These are phyloP conservation scores for Nemania sp. DNA, from an alignment of 2,329 filamentous ascomycete species.

Conservation along the genomic window DNA sequence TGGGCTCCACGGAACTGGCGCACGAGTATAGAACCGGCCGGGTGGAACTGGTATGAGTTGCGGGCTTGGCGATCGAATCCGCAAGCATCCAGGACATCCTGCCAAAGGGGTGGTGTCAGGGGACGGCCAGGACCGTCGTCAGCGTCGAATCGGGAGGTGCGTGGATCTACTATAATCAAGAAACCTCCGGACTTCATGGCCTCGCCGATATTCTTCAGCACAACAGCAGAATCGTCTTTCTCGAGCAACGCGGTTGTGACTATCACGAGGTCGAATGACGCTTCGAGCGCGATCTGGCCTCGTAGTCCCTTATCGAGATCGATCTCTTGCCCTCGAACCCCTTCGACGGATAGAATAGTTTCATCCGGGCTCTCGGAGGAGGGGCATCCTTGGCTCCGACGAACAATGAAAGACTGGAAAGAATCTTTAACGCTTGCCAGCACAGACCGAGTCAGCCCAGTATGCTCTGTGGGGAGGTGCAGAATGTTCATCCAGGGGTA, in stretches of 20 bases:
- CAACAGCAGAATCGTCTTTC: conserved; percentile 36
- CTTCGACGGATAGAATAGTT: conserved; percentile 24
- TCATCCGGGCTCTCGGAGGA: neutral
- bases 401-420: conserved; percentile 51
- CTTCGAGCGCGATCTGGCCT: conserved; percentile 30
- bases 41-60: conserved; percentile 51
- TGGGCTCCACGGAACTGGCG: conserved; percentile 50
- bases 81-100: conserved; percentile 49
- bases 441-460: conserved; percentile 50
- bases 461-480: conserved; percentile 50
- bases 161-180: conserved; percentile 48
- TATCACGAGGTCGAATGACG: conserved; percentile 51
- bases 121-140: conserved; percentile 14
- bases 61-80: conserved; percentile 51
- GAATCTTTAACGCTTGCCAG: conserved; percentile 49
- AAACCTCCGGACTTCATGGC: conserved; percentile 55
- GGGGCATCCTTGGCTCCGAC: conserved; percentile 38
- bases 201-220: conserved; percentile 48
- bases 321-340: conserved; percentile 37
- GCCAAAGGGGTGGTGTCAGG: conserved; percentile 52
- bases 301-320: conserved; percentile 39
- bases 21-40: conserved; percentile 53
- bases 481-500: conserved; percentile 57
- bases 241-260: conserved; percentile 52
- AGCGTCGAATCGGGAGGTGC: conserved; percentile 16